Evolutionary conservation across 805 yeast species (phyloP).

Genomic region (Monosporozyma aquatica): DNA sequence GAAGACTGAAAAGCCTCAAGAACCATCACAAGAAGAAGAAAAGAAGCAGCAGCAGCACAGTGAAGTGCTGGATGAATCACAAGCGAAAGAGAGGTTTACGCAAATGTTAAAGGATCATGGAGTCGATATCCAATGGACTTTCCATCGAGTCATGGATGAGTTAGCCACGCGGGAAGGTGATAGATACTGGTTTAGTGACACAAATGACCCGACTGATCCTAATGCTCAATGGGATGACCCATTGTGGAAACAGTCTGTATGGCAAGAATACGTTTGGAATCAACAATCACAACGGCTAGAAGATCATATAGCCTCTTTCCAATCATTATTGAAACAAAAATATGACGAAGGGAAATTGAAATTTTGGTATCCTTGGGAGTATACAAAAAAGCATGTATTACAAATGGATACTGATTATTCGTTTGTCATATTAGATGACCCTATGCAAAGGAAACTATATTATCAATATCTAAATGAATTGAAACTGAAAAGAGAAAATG

Average conservation of each 20-base stretch:
- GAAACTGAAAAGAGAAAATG: slow-evolving; percentile 22
- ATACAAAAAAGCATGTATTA: not conserved
- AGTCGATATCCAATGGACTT: slow-evolving; percentile 72
- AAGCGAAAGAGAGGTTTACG: slow-evolving; percentile 39
- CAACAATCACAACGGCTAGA: not conserved
- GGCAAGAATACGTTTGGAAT: not conserved
- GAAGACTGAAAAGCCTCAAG: slow-evolving; percentile 30
- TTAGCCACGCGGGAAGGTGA: slow-evolving; percentile 48
- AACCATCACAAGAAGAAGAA: not conserved
- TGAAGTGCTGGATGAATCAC: slow-evolving; percentile 9
- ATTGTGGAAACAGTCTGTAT: slow-evolving; percentile 46
- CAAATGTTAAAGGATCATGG: slow-evolving; percentile 43
- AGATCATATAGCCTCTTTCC: not conserved
- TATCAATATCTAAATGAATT: slow-evolving; percentile 39
- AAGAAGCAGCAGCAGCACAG: not conserved
- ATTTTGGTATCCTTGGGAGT: not conserved
- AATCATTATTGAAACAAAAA: slow-evolving; percentile 1
- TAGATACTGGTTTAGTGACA: slow-evolving; percentile 52
- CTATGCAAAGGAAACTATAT: slow-evolving; percentile 2
- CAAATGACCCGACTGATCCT: slow-evolving; percentile 24
- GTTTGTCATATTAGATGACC: not conserved
- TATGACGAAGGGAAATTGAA: not conserved
- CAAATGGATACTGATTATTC: slow-evolving; percentile 1
- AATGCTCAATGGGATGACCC: slow-evolving; percentile 32
- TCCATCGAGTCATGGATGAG: slow-evolving; percentile 49